Conservation (phyloP, 257 asterid species). For the Echium plantagineum region DNA sequence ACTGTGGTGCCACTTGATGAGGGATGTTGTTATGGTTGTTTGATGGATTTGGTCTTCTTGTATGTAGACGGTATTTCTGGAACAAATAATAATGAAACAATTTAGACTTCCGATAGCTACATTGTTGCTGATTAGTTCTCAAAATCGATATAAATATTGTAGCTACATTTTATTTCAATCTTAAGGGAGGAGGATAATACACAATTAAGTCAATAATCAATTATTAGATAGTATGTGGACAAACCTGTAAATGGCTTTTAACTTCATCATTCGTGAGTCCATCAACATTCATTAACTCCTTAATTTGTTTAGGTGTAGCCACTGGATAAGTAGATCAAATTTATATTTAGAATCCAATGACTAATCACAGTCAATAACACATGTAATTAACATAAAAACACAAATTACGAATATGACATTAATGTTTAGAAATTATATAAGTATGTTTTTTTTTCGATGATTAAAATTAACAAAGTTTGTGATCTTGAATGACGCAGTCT, state of each 20-base stretch:
- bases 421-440: too few relatives aligned
- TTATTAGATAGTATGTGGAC: neutral
- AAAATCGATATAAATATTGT: too few relatives aligned
- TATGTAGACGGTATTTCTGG: conserved; percentile 65
- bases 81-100: neutral
- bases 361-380: too few relatives aligned
- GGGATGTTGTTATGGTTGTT: conserved; percentile 25
- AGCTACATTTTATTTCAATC: too few relatives aligned
- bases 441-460: too few relatives aligned
- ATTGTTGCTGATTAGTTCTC: too few relatives aligned
- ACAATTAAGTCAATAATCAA: too few relatives aligned
- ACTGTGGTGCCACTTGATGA: conserved; percentile 38
- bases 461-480: too few relatives aligned
- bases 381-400: too few relatives aligned
- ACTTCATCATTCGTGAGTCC: conserved; percentile 85
- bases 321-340: conserved; percentile 23
- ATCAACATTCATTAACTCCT: conserved; percentile 73
- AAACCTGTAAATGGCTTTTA: conserved; percentile 81
- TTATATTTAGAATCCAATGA: conserved; percentile 7
- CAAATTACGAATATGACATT: too few relatives aligned
- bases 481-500: too few relatives aligned
- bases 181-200: too few relatives aligned
- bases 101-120: neutral
- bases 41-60: conserved; percentile 44
- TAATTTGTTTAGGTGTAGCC: conserved; percentile 78